Evolutionary conservation across 2,329 filamentous ascomycete genomes (phyloP).

Genomic region (Lithohypha guttulata): DNA sequence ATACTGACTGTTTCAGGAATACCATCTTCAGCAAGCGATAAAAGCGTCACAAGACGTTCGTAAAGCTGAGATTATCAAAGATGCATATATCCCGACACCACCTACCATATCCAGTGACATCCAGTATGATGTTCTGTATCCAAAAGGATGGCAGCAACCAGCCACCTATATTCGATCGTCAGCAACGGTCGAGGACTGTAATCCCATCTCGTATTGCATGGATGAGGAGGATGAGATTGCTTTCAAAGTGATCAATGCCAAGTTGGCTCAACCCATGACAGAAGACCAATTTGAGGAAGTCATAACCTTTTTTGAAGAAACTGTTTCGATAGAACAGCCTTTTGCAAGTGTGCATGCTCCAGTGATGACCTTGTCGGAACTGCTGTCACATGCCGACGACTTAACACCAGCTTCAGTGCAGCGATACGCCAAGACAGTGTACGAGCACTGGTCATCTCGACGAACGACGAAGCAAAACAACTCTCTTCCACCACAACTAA

Average conservation of each 20-base stretch:
- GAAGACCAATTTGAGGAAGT: slow-evolving; percentile 90
- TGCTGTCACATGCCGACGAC: slow-evolving; percentile 58
- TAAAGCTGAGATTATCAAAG: slow-evolving; percentile 49
- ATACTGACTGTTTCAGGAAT: slow-evolving; percentile 54
- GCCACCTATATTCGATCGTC: slow-evolving; percentile 95
- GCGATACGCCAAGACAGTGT: slow-evolving; percentile 63
- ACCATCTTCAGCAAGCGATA: slow-evolving; percentile 82
- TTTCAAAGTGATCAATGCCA: slow-evolving; percentile 73
- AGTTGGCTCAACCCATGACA: slow-evolving; percentile 56
- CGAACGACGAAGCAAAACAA: slow-evolving; percentile 58
- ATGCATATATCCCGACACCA: slow-evolving; percentile 57
- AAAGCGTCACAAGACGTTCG: slow-evolving; percentile 46
- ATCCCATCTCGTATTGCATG: slow-evolving; percentile 88
- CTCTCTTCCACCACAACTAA: slow-evolving; percentile 60
- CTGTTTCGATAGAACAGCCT: slow-evolving; percentile 69
- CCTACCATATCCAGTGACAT: slow-evolving; percentile 53
- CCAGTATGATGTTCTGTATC: slow-evolving; percentile 84
- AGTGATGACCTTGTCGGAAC: slow-evolving; percentile 61
- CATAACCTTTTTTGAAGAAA: slow-evolving; percentile 91
- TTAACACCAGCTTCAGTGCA: slow-evolving; percentile 44
- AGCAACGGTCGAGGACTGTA: slow-evolving; percentile 92
- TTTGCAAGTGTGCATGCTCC: slow-evolving; percentile 82
- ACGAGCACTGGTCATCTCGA: slow-evolving; percentile 77
- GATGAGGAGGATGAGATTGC: slow-evolving; percentile 79
- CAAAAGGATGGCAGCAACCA: slow-evolving; percentile 67